Conservation (phyloP, 2,329 filamentous ascomycete species). For the Myotisia sp. region DNA sequence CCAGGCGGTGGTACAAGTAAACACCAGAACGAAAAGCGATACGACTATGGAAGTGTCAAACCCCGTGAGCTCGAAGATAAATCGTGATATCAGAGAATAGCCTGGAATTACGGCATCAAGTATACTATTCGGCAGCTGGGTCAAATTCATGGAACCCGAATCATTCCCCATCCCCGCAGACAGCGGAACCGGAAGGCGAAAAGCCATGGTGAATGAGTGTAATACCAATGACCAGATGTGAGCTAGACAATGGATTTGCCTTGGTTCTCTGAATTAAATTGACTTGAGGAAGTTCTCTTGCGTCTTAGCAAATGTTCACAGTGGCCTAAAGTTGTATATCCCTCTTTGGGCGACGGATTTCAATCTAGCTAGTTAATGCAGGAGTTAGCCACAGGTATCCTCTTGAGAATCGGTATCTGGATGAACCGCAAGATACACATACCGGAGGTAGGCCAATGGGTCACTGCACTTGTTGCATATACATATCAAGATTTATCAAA, state of each 20-base stretch:
- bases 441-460: too few species aligned
- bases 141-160: slow-evolving; percentile 10
- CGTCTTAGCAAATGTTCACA: too few species aligned
- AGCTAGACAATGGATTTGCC: not conserved
- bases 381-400: too few species aligned
- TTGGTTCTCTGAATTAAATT: too few species aligned
- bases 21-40: slow-evolving; percentile 29
- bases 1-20: slow-evolving; percentile 26
- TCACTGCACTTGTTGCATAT: too few species aligned
- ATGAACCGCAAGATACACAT: too few species aligned
- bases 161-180: slow-evolving; percentile 2
- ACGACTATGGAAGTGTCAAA: slow-evolving; percentile 37
- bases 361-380: too few species aligned
- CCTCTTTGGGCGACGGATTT: too few species aligned
- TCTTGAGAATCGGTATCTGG: too few species aligned
- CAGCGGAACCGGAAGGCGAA: slow-evolving; percentile 1
- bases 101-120: slow-evolving; percentile 39
- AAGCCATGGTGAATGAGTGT: slow-evolving; percentile 3
- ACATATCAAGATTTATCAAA: too few species aligned
- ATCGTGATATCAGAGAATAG: slow-evolving; percentile 34
- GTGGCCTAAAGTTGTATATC: too few species aligned
- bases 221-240: not conserved
- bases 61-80: slow-evolving; percentile 29
- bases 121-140: slow-evolving; percentile 31
- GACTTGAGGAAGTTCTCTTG: too few species aligned